Evolutionary conservation across 2,329 filamentous ascomycete genomes (phyloP).

Genomic region (Aurifilum marmelostoma): DNA sequence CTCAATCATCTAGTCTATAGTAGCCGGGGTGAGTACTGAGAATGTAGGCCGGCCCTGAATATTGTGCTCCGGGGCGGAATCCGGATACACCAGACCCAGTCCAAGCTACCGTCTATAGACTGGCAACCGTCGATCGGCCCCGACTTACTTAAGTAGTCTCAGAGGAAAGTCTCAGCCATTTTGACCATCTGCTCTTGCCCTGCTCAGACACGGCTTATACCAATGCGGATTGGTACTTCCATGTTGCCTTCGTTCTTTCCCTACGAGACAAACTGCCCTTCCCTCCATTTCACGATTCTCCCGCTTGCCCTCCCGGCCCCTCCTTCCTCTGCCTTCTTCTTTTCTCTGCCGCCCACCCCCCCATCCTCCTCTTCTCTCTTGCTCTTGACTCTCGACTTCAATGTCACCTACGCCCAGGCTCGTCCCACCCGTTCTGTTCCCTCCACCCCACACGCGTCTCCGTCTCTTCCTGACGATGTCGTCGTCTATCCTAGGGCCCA

Average conservation of each 20-base stretch:
- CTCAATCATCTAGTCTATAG: not conserved
- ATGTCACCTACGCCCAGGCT: too few relatives aligned
- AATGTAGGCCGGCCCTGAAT: too few relatives aligned
- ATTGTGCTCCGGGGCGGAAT: not conserved
- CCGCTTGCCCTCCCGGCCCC: not conserved
- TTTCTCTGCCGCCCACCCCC: not conserved
- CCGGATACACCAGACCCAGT: not conserved
- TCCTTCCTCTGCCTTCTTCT: not conserved
- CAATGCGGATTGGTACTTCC: slow-evolving; percentile 11
- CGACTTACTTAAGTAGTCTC: too few relatives aligned
- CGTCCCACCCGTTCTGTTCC: not conserved
- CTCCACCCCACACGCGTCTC: not conserved
- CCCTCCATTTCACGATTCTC: not conserved
- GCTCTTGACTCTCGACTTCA: too few relatives aligned
- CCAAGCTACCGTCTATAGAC: too few relatives aligned
- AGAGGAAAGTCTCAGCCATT: not conserved
- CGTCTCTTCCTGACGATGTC: not conserved
- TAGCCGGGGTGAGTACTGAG: not conserved
- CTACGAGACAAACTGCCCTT: not conserved
- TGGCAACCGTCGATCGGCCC: not conserved
- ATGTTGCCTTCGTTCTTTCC: not conserved
- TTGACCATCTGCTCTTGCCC: not conserved
- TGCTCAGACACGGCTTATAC: slow-evolving; percentile 1
- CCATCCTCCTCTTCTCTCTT: not conserved
- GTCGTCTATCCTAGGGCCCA: not conserved